A percentile compares a stretch with the other conserved stretches of the same genome.
Conservation (phyloP, 1,284 basidiomycete species). For the Irpex lacteus region DNA sequence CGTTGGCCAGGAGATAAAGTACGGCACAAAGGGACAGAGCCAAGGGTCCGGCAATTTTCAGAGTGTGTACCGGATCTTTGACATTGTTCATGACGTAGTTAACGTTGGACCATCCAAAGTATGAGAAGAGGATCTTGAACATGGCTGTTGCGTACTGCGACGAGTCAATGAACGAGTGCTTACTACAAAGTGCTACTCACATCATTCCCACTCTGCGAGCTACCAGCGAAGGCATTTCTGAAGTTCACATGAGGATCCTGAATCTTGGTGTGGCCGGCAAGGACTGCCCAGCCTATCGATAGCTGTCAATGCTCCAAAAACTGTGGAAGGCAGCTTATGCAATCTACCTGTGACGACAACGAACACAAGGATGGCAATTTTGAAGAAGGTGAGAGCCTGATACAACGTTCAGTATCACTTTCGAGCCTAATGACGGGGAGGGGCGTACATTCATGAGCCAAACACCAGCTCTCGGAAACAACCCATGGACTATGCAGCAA, state of each 20-base stretch:
- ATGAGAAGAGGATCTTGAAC: conserved; percentile 56
- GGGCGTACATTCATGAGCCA: conserved; percentile 27
- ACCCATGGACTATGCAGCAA: conserved; percentile 21
- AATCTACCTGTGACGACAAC: conserved; percentile 45
- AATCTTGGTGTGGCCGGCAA: conserved; percentile 42
- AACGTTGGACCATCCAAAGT: conserved; percentile 35
- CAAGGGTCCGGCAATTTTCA: conserved; percentile 65
- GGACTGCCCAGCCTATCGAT: conserved; percentile 41
- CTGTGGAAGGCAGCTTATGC: conserved; percentile 8
- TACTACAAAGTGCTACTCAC: conserved; percentile 27
- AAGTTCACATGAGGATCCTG: conserved; percentile 46
- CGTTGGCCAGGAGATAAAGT: conserved; percentile 60
- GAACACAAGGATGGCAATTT: conserved; percentile 54
- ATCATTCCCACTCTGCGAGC: conserved; percentile 70
- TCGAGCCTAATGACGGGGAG: not conserved
- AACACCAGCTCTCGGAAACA: conserved; percentile 25
- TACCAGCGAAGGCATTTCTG: conserved; percentile 38
- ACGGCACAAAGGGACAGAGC: conserved; percentile 53
- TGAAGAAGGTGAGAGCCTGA: conserved; percentile 53
- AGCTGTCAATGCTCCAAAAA: not conserved
- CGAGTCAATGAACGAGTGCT: not conserved
- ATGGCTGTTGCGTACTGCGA: conserved; percentile 55
- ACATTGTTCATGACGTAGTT: conserved; percentile 56
- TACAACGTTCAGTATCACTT: conserved; percentile 25
- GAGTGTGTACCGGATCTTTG: conserved; percentile 60